Base-by-base conservation (phyloP, 169 alveolate species). In the Sarcocystis neurona region DNA sequence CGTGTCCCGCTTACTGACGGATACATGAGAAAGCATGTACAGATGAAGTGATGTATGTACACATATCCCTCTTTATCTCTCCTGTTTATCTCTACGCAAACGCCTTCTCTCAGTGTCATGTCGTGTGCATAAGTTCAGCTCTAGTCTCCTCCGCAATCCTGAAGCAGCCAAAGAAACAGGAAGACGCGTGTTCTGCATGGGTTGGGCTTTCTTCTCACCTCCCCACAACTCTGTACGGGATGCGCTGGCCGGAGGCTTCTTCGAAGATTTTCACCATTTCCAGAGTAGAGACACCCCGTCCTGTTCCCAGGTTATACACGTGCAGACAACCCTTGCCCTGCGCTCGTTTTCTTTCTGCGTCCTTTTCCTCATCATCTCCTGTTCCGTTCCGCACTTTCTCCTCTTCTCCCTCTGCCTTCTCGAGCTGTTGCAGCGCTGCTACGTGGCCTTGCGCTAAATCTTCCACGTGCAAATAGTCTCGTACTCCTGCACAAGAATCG, bases 371-470 rank as follows among this genome's bases (percentile, higher is more conserved):
- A 20, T 12, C 63, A 12, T 20, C 10, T 10, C n/a, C 63, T 12
- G 63, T 12, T 20, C n/a, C 10, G 63, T 20, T 20, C 63, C 10
- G n/a, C 63, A 20, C 10, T 15, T 15, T 15, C 85, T 32, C 37
- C n/a, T n/a, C n/a, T n/a, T n/a, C n/a, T n/a, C n/a, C 88, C 20
- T 75, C 37, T 18, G 56, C 86, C 50, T 47, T 46, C 20, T 87
- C 43, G 32, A 93, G 87, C 89, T 91, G 92, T 74, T 92, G 87
- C 27, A 98, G 91, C 39, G 98, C 99, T 43, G 94, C 93, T 50
- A 97, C 92, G 93, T 98, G 99, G 12, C 98, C 99, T 44, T 94
- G 89, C n/a, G 99, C 98, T 68, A 98, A 94, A 84, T 98, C 99
- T 12, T 94, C 96, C 72, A 98, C 98, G 87, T 98, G 99, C 88